Conservation (phyloP, 108 stramenopile genomes). For the Cylindrotheca closterium region DNA sequence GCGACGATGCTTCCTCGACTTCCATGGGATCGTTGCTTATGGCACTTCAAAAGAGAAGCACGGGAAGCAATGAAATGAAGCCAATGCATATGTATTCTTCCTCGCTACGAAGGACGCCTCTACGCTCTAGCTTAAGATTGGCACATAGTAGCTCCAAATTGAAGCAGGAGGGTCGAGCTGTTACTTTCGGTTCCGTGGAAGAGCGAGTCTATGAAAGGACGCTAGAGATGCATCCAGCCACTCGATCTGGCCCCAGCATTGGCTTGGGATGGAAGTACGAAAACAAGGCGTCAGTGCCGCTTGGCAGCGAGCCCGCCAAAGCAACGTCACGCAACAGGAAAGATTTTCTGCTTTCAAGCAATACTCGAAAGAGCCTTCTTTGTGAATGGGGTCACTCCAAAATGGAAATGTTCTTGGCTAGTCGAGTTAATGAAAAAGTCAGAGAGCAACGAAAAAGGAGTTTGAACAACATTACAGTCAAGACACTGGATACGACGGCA, state of each 20-base stretch:
- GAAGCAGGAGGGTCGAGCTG: background rate
- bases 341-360: background rate
- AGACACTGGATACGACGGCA: background rate
- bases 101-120: background rate
- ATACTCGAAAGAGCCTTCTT: background rate
- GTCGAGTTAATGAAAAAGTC: background rate
- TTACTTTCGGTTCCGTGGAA: slow-evolving; percentile 35
- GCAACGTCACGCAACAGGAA: background rate
- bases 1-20: background rate
- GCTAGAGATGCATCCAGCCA: slow-evolving; percentile 55
- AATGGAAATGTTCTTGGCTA: background rate
- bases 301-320: background rate
- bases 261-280: slow-evolving; percentile 53
- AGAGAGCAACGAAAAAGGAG: background rate
- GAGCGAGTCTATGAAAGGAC: slow-evolving; percentile 40
- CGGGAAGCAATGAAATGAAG: no score
- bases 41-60: background rate
- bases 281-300: background rate
- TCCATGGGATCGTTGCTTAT: background rate
- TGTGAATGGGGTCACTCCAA: background rate
- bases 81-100: no score
- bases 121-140: background rate
- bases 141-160: background rate
- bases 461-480: background rate
- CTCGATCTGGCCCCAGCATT: slow-evolving; percentile 48